Evolutionary conservation across 306 rosid species (phyloP).

Genomic region (Acacia melanoxylon): DNA sequence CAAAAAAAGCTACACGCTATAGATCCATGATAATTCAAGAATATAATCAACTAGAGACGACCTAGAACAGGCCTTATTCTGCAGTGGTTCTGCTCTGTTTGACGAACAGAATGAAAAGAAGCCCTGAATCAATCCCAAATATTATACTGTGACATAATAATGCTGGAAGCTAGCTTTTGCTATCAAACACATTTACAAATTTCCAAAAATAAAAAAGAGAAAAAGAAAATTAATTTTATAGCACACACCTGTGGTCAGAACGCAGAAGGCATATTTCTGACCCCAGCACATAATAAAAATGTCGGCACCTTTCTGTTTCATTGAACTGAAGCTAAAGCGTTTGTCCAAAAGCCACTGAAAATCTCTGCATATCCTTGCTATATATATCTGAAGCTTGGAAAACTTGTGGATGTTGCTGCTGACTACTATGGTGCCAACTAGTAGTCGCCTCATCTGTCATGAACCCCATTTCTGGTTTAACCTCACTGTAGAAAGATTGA

Average conservation of each 20-base stretch:
- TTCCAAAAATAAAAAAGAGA: neutral
- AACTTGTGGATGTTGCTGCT: constrained; percentile 30
- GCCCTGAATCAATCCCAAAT: constrained; percentile 41
- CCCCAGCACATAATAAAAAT: constrained; percentile 33
- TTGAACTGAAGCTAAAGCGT: constrained; percentile 53
- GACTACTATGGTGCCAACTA: constrained; percentile 47
- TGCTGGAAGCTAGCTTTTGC: constrained; percentile 24
- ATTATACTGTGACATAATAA: constrained; percentile 31
- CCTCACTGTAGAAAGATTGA: constrained; percentile 41
- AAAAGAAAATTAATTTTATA: constrained; percentile 25
- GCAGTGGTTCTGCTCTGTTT: constrained; percentile 29
- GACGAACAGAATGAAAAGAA: constrained; percentile 30
- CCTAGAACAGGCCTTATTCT: constrained; percentile 41
- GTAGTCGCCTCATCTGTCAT: constrained; percentile 31
- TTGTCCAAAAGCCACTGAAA: constrained; percentile 78
- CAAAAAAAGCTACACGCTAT: neutral
- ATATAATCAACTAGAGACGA: neutral
- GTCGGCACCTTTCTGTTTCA: constrained; percentile 35
- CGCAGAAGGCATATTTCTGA: constrained; percentile 43
- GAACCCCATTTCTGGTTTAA: constrained; percentile 60
- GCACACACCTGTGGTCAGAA: constrained; percentile 63
- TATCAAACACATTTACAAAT: constrained; percentile 67
- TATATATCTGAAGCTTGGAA: constrained; percentile 55
- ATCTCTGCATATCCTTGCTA: constrained; percentile 75
- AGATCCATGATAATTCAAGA: constrained; percentile 15